Evolutionary conservation across 495 filamentous ascomycete species (phyloP).

Genomic region (Tuber melanosporum): DNA sequence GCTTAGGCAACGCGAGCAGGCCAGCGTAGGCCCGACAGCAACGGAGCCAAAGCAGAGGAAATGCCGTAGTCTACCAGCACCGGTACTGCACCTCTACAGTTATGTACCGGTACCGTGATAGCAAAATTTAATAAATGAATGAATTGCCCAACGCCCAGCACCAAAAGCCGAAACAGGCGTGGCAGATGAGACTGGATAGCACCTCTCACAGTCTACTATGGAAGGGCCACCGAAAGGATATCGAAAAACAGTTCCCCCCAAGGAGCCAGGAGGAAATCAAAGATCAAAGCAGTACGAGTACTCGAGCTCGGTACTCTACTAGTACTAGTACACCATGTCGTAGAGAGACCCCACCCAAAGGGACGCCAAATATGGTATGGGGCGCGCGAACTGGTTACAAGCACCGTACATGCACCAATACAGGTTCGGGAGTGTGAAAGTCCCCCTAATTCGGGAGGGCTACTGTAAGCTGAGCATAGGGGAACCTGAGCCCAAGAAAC

Average conservation of each 20-base stretch:
- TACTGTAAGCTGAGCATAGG: conserved; percentile 8
- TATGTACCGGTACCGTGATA: neutral
- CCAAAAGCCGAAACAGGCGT: neutral
- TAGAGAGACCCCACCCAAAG: neutral
- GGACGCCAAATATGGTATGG: neutral
- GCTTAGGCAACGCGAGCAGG: neutral
- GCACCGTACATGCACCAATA: neutral
- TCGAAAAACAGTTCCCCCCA: neutral
- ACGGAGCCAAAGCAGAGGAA: conserved; percentile 1
- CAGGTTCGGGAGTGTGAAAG: neutral
- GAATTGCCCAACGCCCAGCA: neutral
- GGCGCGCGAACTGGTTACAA: neutral
- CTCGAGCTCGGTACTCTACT: too few species aligned
- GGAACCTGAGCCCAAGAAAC: conserved; percentile 9
- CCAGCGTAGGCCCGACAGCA: neutral
- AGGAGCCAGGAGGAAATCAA: neutral
- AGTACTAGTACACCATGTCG: neutral
- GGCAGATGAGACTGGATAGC: neutral
- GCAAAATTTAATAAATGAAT: neutral
- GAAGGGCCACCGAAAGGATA: neutral
- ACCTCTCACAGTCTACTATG: neutral
- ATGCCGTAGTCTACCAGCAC: neutral
- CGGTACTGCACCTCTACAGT: neutral
- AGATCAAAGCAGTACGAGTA: too few species aligned
- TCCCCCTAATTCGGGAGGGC: conserved; percentile 25